Evolutionary conservation across 495 filamentous ascomycete genomes (phyloP).

Genomic region (Neurospora africana): DNA sequence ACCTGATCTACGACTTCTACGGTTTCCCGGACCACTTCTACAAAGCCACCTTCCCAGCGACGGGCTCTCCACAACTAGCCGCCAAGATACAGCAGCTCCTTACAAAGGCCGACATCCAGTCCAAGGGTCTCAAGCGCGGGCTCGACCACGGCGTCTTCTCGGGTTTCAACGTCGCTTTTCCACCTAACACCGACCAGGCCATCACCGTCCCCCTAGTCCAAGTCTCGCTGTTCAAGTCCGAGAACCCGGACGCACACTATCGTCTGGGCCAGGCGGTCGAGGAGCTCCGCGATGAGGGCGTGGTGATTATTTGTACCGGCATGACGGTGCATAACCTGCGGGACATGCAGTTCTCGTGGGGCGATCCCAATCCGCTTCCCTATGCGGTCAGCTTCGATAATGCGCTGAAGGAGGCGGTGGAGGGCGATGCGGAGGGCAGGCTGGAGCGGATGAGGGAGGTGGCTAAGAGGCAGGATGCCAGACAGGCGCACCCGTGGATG

Average conservation of each 20-base stretch:
- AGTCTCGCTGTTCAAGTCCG: constrained; percentile 60
- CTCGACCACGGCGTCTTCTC: constrained; percentile 78
- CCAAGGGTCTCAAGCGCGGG: constrained; percentile 53
- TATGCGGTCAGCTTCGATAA: constrained; percentile 69
- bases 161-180: constrained; percentile 61
- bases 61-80: constrained; percentile 56
- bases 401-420: constrained; percentile 62
- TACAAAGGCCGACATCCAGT: constrained; percentile 49
- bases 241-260: constrained; percentile 63
- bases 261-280: constrained; percentile 58
- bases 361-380: constrained; percentile 41
- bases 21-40: constrained; percentile 58
- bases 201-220: constrained; percentile 71
- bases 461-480: constrained; percentile 54
- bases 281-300: constrained; percentile 56
- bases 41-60: constrained; percentile 57
- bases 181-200: constrained; percentile 56
- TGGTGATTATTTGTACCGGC: constrained; percentile 68
- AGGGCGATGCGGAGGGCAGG: constrained; percentile 41
- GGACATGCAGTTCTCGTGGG: constrained; percentile 44
- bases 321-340: constrained; percentile 82
- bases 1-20: constrained; percentile 82
- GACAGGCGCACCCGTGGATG: constrained; percentile 63
- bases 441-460: constrained; percentile 50
- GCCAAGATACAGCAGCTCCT: constrained; percentile 52